Percentiles rank a stretch among this genome's conserved stretches.
These are phyloP conservation scores for Sclerotinia minor DNA, from an alignment of 2,329 filamentous ascomycete genomes.

Conservation along the genomic window DNA sequence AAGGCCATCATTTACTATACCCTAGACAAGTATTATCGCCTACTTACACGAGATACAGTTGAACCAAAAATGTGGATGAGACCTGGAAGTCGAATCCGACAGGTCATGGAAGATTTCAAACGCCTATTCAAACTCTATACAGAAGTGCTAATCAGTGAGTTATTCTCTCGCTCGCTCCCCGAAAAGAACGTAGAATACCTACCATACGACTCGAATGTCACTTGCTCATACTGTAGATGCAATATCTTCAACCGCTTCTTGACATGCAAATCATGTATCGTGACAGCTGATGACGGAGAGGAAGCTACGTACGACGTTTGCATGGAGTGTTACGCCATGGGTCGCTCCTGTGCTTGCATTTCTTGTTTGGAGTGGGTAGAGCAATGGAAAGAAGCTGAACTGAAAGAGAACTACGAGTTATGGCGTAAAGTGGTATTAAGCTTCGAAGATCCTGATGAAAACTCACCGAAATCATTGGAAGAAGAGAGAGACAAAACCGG, in stretches of 20 bases:
- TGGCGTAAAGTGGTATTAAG: conserved; percentile 80
- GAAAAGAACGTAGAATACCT: conserved; percentile 73
- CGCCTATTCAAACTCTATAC: conserved; percentile 77
- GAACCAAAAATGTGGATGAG: conserved; percentile 46
- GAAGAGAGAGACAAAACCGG: conserved; percentile 65
- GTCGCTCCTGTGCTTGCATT: conserved; percentile 85
- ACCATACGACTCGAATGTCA: conserved; percentile 85
- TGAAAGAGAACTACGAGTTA: conserved; percentile 74
- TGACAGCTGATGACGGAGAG: conserved; percentile 65
- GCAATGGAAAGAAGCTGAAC: conserved; percentile 82
- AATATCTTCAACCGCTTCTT: conserved; percentile 98
- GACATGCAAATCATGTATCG: conserved; percentile 82
- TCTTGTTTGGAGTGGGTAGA: conserved; percentile 88
- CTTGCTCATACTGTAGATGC: conserved; percentile 90
- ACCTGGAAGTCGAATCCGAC: conserved; percentile 52
- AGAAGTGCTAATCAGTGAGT: conserved; percentile 78
- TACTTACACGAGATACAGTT: conserved; percentile 53
- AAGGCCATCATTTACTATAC: conserved; percentile 94
- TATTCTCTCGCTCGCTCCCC: conserved; percentile 65
- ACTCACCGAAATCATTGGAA: conserved; percentile 69
- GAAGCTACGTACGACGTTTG: conserved; percentile 93
- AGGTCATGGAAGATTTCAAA: conserved; percentile 81
- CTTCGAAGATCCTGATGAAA: conserved; percentile 66
- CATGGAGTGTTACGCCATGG: conserved; percentile 99
- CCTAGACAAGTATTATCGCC: conserved; percentile 73